A percentile compares a stretch with the other conserved stretches of the same genome.
Evolutionary conservation across 2,329 filamentous ascomycete genomes (phyloP).

Genomic region (Sarocladium brachiariae): DNA sequence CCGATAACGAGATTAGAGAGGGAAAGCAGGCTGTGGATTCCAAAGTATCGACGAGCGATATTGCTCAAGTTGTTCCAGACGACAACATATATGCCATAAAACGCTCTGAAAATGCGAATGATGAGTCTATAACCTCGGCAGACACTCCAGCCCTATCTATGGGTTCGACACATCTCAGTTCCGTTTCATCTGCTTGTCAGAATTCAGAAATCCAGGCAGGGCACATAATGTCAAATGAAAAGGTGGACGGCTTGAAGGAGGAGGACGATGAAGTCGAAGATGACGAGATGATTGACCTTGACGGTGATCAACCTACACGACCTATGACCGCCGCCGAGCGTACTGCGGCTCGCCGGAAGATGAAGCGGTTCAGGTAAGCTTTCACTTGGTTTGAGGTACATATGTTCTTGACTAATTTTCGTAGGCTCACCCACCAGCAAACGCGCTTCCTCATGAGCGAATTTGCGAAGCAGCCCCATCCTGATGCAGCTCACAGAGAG

Average conservation of each 20-base stretch:
- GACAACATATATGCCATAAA: conserved; percentile 1
- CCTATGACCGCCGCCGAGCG: conserved; percentile 51
- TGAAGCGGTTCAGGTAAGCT: conserved; percentile 74
- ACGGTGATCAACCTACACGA: conserved; percentile 24
- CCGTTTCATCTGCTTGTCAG: conserved; percentile 30
- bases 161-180: conserved; percentile 32
- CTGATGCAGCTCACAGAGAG: conserved; percentile 85
- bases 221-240: conserved; percentile 16
- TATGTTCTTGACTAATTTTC: conserved; percentile 32
- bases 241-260: conserved; percentile 32
- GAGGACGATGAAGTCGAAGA: conserved; percentile 51
- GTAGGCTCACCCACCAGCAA: conserved; percentile 87
- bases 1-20: not conserved
- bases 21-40: not conserved
- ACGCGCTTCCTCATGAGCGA: conserved; percentile 98
- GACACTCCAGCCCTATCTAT: conserved; percentile 33
- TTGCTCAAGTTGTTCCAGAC: not conserved
- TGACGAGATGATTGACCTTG: conserved; percentile 47
- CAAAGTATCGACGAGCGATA: not conserved
- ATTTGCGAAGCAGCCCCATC: conserved; percentile 89
- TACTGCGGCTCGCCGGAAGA: conserved; percentile 53
- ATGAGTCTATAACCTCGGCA: conserved; percentile 12
- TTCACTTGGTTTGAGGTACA: too few species aligned
- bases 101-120: not conserved
- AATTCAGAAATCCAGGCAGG: conserved; percentile 24